Conservation (phyloP, 2,329 filamentous ascomycete species). For the Xylariomycetidae sp. region DNA sequence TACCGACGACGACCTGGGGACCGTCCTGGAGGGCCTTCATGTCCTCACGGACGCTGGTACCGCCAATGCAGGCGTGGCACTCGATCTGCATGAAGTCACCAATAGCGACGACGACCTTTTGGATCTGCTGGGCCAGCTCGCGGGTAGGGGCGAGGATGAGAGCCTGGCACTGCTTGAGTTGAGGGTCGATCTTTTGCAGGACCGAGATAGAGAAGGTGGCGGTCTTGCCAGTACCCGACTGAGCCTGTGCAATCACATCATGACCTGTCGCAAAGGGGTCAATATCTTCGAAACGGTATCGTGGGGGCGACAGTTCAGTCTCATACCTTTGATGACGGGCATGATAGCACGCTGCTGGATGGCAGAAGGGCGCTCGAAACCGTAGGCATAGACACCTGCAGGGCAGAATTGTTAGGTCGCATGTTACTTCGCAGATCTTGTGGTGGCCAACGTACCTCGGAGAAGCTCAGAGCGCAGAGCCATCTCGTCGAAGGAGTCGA, state of each 20-base stretch:
- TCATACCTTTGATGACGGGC: conserved; percentile 97
- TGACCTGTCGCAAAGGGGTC: conserved; percentile 52
- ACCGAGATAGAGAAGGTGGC: conserved; percentile 99
- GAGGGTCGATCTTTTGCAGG: conserved; percentile 96
- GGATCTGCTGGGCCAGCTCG: conserved; percentile 98
- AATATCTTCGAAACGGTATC: background rate
- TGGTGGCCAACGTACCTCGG: no score
- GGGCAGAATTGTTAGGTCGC: conserved; percentile 9
- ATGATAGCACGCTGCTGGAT: conserved; percentile 99
- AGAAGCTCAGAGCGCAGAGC: conserved; percentile 94
- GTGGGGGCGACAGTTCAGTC: conserved; percentile 1
- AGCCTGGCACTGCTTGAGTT: conserved; percentile 94
- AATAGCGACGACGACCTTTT: conserved; percentile 97
- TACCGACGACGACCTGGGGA: conserved; percentile 95
- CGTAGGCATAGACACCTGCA: conserved; percentile 94
- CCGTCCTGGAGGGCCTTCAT: conserved; percentile 97
- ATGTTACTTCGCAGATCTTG: conserved; percentile 7
- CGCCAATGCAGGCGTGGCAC: conserved; percentile 98
- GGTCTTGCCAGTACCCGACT: conserved; percentile 99
- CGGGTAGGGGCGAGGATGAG: conserved; percentile 96
- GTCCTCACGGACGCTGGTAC: conserved; percentile 95
- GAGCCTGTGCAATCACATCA: conserved; percentile 99
- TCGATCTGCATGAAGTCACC: conserved; percentile 99
- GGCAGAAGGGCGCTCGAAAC: conserved; percentile 99
- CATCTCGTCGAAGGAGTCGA: conserved; percentile 99